Conservation (phyloP, 148 eudicot genomes). For the Nepenthes gracilis region DNA sequence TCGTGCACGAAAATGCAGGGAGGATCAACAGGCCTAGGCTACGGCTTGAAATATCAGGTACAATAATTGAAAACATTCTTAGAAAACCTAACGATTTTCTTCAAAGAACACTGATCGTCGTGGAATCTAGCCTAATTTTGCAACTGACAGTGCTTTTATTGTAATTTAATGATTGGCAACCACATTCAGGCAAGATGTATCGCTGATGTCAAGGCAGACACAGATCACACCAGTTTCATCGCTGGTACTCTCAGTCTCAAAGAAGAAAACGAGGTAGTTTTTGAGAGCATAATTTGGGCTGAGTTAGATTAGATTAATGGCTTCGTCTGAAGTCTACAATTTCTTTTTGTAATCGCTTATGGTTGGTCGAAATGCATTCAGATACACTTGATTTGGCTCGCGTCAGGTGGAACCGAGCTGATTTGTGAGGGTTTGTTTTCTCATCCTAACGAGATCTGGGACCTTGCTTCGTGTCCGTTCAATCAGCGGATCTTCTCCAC, state of each 20-base stretch:
- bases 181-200: constrained; percentile 75
- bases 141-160: background rate
- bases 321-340: background rate
- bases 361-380: constrained; percentile 11
- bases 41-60: constrained; percentile 95
- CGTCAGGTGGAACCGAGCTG: constrained; percentile 75
- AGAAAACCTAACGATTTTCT: constrained; percentile 11
- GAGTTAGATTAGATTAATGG: background rate
- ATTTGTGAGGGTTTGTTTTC: constrained; percentile 94
- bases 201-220: constrained; percentile 92
- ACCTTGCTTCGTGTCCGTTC: constrained; percentile 88
- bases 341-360: constrained; percentile 4
- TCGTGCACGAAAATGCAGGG: constrained; percentile 46
- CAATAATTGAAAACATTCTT: background rate
- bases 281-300: background rate
- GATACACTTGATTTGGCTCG: constrained; percentile 92
- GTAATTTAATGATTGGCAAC: background rate
- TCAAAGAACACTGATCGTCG: background rate
- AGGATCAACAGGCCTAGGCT: constrained; percentile 81
- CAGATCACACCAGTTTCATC: constrained; percentile 95
- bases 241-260: constrained; percentile 95
- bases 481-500: constrained; percentile 96
- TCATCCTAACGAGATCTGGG: constrained; percentile 97
- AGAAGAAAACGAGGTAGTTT: constrained; percentile 86
- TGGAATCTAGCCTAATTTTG: background rate